Evolutionary conservation across 78 protist genomes (phyloP), one percentile per base, ranked within the genome.

Genomic region (Tieghemostelium lacteum): DNA sequence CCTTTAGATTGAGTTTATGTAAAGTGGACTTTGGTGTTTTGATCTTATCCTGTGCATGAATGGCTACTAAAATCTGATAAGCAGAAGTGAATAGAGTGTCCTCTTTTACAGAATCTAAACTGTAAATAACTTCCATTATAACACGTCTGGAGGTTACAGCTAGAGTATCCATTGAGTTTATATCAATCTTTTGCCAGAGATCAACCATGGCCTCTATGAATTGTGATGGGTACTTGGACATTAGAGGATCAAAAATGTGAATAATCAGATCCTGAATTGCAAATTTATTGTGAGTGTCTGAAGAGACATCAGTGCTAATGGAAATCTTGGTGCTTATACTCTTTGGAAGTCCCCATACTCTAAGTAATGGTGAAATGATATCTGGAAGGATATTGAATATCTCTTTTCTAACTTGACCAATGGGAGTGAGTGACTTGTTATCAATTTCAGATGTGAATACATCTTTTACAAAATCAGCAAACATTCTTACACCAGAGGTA

Each of bases 391-490:
- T 66, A 1, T 17, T 19, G 31, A 83, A 58, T 0, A 83, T 66
- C 19, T 83, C 91, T 20, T 69, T 73, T 60, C 73, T 83, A 16
- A 69, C 80, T 14, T 69, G 74, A 4, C 91, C 91, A 26, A 83
- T 55, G 20, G 91, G 91, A 29, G 91, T 83, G 1, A 83, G 42
- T 1, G 91, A 24, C 1, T 54, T n/a, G 39, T 26, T 40, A 33
- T 83, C 91, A 29, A 69, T 69, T 6, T 83, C 91, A 17, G 50
- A 24, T 14, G 91, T 83, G n/a, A 83, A 83, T 7, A 83, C 91
- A 60, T 83, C 91, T 61, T 83, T 83, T 22, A 83, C 91, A 33
- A 83, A 83, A 69, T 83, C 91, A n/a, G 88, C 66, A 24, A 83
- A 60, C n/a, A 83, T n/a, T 19, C 65, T 34, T 7, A 83, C 91